Base-by-base conservation (phyloP, 1,139 yeast species). In the Geotrichum phurueaensis region DNA sequence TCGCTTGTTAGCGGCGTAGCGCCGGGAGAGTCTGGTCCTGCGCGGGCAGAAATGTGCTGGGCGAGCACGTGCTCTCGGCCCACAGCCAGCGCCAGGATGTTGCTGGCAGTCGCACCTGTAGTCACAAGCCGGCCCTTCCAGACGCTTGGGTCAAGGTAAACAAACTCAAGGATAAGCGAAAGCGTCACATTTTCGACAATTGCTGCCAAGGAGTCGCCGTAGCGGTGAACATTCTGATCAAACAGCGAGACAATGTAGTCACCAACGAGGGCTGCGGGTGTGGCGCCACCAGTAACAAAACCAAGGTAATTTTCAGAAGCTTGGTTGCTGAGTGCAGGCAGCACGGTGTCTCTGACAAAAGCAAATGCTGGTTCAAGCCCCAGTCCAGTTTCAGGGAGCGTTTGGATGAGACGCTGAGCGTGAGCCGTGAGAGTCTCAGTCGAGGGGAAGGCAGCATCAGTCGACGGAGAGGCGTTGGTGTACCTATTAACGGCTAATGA, bases 51-150 rank as follows among this genome's bases (percentile, higher is more conserved):
- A 39, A 39, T 39, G 9, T 15, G 47, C 20, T 31, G 27, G 3
- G 51, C 51, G 27, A 66, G 47, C 20, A 66, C 59, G 51, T 60
- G 63, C 51, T 68, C 71, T 23, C 72, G 61, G 15, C 66, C 72
- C 52, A 65, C 59, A 1, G 68, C 67, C 53, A 69, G 59, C 1
- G 66, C 71, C 22, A 67, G 58, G 2, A 69, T 60, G 55, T 69
- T 69, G 55, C 70, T 66, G 10, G 71, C 67, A 12, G 72, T 69
- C 7, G 71, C 72, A 1, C 72, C 72, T 1, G 70, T 68, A 1
- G 72, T 69, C 22, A 69, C 45, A 1, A 67, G 62, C 48, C 68
- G 54, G 15, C 70, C 71, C 1, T 51, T 58, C 65, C 65, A 69
- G 10, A 50, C 45, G 0, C 27, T 39, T 2, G 63, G 57, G 18